Evolutionary conservation across 495 filamentous ascomycete species (phyloP), one percentile per base, ranked within the genome.

Genomic region (Penicillium soppii): DNA sequence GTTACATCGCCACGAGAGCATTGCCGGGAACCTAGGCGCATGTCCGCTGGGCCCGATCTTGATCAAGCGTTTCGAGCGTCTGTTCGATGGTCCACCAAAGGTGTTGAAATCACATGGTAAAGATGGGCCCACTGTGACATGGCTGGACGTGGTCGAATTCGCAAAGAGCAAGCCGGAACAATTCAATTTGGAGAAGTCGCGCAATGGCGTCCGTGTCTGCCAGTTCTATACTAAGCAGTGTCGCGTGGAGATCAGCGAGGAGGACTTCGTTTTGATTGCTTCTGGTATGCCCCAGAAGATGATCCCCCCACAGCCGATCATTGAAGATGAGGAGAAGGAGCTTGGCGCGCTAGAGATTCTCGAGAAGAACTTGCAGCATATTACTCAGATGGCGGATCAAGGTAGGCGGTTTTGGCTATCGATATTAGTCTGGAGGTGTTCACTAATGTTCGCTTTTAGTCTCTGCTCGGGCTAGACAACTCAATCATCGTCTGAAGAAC

Each of bases 81-180:
- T 91, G 9, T 95, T 95, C 57, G 90, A 94, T 52, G 89, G 88
- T 0, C 82, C 85, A 17, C 90, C 90, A 45, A 81, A 77, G 23
- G 83, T 90, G 5, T 76, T 86, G 30, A 86, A 81, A 37, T 74
- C 79, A 29, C 79, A 85, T 60, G 81, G 79, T 47, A 85, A 85
- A 53, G 83, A 87, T 32, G 73, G 80, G 17, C 69, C 80, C 3
- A 79, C 73, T 10, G 76, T 91, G 43, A 84, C 82, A 13, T 95
- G 90, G 90, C 72, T 91, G 30, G 90, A 95, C 56, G 84, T 95
- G 35, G 87, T 92, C 43, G 85, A 88, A 50, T 94, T 91, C 71
- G 88, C 90, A 43, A 84, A 85, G 58, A 81, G 77, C 55, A 91
- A 91, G 54, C 88, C 90, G 0, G 79, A 82, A 58, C 88, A 92